phyloP scores from a whole-genome alignment of 2,329 filamentous ascomycete genomes.

The Aspergillus sp. region DNA sequence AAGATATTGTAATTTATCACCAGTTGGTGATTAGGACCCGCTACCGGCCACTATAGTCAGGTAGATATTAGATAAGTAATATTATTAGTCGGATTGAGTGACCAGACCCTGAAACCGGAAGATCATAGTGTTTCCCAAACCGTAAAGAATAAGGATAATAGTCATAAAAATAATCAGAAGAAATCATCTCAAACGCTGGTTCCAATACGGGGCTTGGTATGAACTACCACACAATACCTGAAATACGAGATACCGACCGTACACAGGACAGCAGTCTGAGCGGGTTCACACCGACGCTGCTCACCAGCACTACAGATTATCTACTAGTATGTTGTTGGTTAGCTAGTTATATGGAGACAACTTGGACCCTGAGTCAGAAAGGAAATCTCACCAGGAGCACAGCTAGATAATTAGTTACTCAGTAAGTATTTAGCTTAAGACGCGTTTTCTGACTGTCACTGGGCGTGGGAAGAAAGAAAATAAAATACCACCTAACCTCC shows the following conservation, averaged over 20 bases:
- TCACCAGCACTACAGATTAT: background rate
- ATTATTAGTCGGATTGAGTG: background rate
- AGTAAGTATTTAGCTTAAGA: background rate
- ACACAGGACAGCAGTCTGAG: too few species aligned
- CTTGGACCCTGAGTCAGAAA: background rate
- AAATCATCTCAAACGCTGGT: background rate
- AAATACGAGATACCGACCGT: background rate
- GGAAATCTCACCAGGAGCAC: background rate
- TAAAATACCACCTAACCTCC: background rate
- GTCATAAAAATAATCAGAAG: too few species aligned
- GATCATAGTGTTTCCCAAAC: background rate
- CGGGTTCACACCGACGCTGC: background rate
- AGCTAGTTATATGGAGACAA: background rate
- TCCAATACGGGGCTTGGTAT: constrained; percentile 1
- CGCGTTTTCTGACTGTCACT: background rate
- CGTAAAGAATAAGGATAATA: background rate
- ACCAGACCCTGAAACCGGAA: constrained; percentile 10
- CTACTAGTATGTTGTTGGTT: background rate
- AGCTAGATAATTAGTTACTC: background rate
- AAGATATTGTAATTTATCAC: background rate
- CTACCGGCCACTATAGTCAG: background rate
- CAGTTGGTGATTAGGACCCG: background rate
- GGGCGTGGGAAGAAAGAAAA: background rate
- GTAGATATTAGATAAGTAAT: background rate
- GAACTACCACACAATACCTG: background rate